Percentiles rank a stretch among this genome's conserved stretches.
These are phyloP conservation scores for Xylaria acuta DNA, from an alignment of 495 filamentous ascomycete species.

Conservation along the genomic window DNA sequence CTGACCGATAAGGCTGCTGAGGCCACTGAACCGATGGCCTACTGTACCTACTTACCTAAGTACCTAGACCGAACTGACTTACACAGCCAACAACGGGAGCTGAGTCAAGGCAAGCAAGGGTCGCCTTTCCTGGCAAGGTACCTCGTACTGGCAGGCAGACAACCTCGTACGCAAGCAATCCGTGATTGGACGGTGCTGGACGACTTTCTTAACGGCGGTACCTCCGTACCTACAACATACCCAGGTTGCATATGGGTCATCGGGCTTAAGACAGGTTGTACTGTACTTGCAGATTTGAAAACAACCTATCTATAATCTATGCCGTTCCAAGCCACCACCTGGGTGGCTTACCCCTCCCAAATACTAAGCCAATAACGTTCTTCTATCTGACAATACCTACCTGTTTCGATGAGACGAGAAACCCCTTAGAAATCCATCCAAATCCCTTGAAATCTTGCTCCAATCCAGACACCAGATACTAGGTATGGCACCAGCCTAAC, in stretches of 20 bases:
- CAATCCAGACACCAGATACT: not conserved
- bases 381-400: not conserved
- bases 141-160: conserved; percentile 15
- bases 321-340: not conserved
- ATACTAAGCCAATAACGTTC: not conserved
- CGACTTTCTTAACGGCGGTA: not conserved
- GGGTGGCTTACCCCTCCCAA: not conserved
- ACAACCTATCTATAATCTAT: not conserved
- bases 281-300: not conserved
- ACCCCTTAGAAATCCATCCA: not conserved
- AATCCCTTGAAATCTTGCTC: not conserved
- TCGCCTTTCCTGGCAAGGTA: too few relatives aligned
- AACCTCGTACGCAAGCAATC: conserved; percentile 13
- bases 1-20: conserved; percentile 15
- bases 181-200: not conserved
- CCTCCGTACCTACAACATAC: not conserved
- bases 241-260: not conserved
- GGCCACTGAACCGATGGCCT: too few relatives aligned
- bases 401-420: not conserved
- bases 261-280: not conserved
- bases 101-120: too few relatives aligned
- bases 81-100: too few relatives aligned
- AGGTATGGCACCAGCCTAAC: not conserved
- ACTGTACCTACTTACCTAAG: too few relatives aligned
- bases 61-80: too few relatives aligned